Evolutionary conservation across 2,329 filamentous ascomycete species (phyloP).

Genomic region (Cyphellophora attinorum): DNA sequence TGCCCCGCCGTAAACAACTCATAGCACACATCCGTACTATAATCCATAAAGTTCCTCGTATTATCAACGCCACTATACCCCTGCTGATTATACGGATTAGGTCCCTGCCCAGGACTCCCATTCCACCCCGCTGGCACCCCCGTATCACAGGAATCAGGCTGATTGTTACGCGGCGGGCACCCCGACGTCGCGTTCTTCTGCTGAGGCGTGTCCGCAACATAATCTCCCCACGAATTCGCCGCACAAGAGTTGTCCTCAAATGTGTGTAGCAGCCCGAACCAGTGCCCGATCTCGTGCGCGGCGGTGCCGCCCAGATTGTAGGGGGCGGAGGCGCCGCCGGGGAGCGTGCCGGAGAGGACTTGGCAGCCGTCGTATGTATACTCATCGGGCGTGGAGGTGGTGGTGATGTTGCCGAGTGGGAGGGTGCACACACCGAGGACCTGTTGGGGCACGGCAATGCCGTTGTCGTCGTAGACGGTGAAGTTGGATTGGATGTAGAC

Average conservation of each 20-base stretch:
- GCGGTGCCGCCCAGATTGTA: conserved; percentile 34
- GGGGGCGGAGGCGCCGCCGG: conserved; percentile 34
- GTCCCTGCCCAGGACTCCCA: conserved; percentile 3
- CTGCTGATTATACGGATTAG: conserved; percentile 12
- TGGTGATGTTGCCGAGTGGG: conserved; percentile 29
- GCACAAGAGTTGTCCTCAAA: conserved; percentile 32
- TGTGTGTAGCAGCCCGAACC: conserved; percentile 36
- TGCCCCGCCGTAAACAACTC: conserved; percentile 42
- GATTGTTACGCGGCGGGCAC: not conserved
- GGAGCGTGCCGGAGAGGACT: conserved; percentile 48
- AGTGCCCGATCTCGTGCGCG: conserved; percentile 38
- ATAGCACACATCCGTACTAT: conserved; percentile 47
- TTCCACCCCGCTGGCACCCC: conserved; percentile 5
- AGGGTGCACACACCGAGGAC: conserved; percentile 48
- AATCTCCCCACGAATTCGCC: conserved; percentile 28
- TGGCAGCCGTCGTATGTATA: conserved; percentile 49
- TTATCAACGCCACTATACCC: conserved; percentile 36
- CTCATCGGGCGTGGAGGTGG: conserved; percentile 23
- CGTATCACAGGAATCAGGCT: conserved; percentile 37
- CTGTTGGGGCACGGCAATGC: conserved; percentile 21
- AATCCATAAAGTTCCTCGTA: conserved; percentile 54
- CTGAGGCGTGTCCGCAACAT: conserved; percentile 34
- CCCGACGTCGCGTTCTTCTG: conserved; percentile 35
- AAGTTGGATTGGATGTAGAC: conserved; percentile 52
- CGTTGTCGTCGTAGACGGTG: conserved; percentile 19